These are phyloP conservation scores for Komagataella ulmi DNA, from an alignment of 805 yeast species.

Conservation along the genomic window DNA sequence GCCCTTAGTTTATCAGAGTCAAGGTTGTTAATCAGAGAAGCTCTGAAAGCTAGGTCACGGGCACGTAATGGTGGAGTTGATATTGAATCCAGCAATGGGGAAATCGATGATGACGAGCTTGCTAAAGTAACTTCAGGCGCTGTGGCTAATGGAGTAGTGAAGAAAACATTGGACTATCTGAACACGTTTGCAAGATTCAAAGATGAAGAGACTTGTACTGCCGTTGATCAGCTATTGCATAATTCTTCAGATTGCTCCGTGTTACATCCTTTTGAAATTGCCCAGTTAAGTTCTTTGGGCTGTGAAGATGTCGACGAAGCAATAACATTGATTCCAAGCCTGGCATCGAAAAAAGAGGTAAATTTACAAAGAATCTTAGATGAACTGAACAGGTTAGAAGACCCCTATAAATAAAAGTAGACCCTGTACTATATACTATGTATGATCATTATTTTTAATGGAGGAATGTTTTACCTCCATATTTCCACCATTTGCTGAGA, in stretches of 20 bases:
- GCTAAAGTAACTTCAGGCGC: conserved; percentile 46
- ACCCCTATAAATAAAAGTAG: conserved; percentile 17
- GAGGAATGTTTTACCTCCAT: conserved; percentile 44
- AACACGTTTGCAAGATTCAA: conserved; percentile 81
- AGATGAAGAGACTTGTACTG: conserved; percentile 84
- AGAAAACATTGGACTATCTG: conserved; percentile 82
- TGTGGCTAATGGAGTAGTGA: conserved; percentile 76
- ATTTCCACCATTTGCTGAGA: conserved; percentile 65
- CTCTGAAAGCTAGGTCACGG: conserved; percentile 51
- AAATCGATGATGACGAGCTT: conserved; percentile 33
- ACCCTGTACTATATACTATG: neutral
- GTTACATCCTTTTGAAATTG: conserved; percentile 90
- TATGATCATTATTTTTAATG: conserved; percentile 10
- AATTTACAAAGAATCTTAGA: conserved; percentile 81
- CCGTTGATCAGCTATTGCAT: conserved; percentile 78
- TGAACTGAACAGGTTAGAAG: conserved; percentile 62
- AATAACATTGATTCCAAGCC: conserved; percentile 82
- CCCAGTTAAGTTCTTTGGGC: conserved; percentile 74
- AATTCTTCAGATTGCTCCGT: conserved; percentile 52
- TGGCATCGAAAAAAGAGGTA: conserved; percentile 72
- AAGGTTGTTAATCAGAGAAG: conserved; percentile 78
- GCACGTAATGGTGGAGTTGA: conserved; percentile 23
- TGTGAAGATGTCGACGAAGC: conserved; percentile 98
- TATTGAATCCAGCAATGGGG: conserved; percentile 23
- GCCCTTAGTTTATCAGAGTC: conserved; percentile 87